phyloP scores from a whole-genome alignment of 192 early-diverging fungal species.

The Backusella westeae region DNA sequence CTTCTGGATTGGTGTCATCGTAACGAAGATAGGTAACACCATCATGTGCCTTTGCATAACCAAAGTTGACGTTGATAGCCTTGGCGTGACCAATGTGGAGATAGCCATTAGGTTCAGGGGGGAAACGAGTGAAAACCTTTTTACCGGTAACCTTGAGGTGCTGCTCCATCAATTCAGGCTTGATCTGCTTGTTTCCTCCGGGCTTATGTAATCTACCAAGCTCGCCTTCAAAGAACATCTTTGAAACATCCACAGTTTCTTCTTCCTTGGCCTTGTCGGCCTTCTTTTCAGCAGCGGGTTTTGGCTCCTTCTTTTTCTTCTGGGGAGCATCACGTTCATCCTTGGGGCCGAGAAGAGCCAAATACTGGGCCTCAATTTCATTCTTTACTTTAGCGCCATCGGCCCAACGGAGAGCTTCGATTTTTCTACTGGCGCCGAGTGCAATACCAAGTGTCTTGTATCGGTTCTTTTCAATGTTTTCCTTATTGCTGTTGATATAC shows the following conservation, averaged over 20 bases:
- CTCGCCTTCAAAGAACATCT: conserved; percentile 91
- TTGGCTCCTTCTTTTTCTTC: conserved; percentile 64
- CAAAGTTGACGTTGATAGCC: conserved; percentile 99
- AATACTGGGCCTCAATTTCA: conserved; percentile 82
- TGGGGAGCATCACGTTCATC: conserved; percentile 85
- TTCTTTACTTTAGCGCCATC: conserved; percentile 83
- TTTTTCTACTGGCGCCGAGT: conserved; percentile 69
- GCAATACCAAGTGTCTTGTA: conserved; percentile 80
- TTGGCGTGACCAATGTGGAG: conserved; percentile 99
- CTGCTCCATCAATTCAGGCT: conserved; percentile 81
- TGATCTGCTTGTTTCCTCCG: conserved; percentile 96
- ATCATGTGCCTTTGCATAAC: conserved; percentile 87
- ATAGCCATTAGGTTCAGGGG: conserved; percentile 99
- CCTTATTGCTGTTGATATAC: conserved; percentile 67
- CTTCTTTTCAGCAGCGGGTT: conserved; percentile 36
- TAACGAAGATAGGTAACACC: conserved; percentile 87
- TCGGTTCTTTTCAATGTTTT: conserved; percentile 75
- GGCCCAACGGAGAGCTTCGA: conserved; percentile 84
- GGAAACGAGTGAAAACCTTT: conserved; percentile 96
- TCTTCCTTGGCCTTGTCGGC: conserved; percentile 29
- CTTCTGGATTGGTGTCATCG: conserved; percentile 68
- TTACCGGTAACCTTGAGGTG: conserved; percentile 91
- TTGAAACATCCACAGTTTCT: conserved; percentile 40
- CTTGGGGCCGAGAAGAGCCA: conserved; percentile 92
- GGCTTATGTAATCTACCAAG: conserved; percentile 90